These are phyloP conservation scores for Pseudogymnoascus sp. DNA, from an alignment of 2,329 filamentous ascomycete genomes.

Conservation along the genomic window DNA sequence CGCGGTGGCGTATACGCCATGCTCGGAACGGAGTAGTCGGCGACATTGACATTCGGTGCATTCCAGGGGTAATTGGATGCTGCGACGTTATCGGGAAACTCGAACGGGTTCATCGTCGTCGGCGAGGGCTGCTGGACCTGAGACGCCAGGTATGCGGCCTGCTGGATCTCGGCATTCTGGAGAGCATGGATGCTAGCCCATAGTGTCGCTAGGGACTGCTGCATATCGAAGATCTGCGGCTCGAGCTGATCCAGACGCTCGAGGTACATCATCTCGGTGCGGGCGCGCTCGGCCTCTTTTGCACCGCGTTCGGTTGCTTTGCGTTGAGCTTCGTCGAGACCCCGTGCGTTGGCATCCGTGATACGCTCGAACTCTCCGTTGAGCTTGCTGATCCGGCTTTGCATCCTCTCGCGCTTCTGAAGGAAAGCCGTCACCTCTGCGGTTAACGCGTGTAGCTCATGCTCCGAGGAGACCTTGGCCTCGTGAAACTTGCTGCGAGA, in stretches of 20 bases:
- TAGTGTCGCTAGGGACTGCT: slow-evolving; percentile 9
- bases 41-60: slow-evolving; percentile 1
- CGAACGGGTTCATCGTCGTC: slow-evolving; percentile 6
- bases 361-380: slow-evolving; percentile 67
- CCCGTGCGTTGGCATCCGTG: slow-evolving; percentile 57
- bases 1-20: slow-evolving; percentile 15
- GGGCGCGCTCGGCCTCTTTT: slow-evolving; percentile 25
- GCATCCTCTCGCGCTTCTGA: slow-evolving; percentile 67
- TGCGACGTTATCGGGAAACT: slow-evolving; percentile 13
- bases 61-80: slow-evolving; percentile 18
- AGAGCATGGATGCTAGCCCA: slow-evolving; percentile 15
- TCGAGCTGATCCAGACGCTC: slow-evolving; percentile 20
- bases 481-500: slow-evolving; percentile 49
- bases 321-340: slow-evolving; percentile 35
- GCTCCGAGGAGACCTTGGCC: slow-evolving; percentile 56
- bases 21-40: slow-evolving; percentile 18
- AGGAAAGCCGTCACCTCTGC: slow-evolving; percentile 58
- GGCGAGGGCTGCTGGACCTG: slow-evolving; percentile 8
- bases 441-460: slow-evolving; percentile 55
- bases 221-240: slow-evolving; percentile 16
- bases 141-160: slow-evolving; percentile 8
- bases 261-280: slow-evolving; percentile 23
- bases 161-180: slow-evolving; percentile 13
- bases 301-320: slow-evolving; percentile 26
- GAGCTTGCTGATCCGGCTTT: slow-evolving; percentile 64